phyloP scores from a whole-genome alignment of 108 stramenopile species.

The Cyclostephanos tholiformis region DNA sequence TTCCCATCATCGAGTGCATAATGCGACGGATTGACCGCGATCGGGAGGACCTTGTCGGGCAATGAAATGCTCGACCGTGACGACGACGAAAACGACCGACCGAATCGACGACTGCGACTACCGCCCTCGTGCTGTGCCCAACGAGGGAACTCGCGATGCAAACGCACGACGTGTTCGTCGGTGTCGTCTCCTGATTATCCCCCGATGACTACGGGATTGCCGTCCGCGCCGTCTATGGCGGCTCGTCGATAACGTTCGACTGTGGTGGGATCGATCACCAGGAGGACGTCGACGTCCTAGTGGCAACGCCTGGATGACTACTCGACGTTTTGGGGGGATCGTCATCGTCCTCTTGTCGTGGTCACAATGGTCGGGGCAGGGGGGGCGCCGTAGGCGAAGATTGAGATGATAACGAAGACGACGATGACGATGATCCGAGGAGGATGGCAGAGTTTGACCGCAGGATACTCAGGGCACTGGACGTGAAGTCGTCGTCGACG shows the following conservation, averaged over 20 bases:
- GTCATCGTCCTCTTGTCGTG: conserved; percentile 34
- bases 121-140: conserved; percentile 85
- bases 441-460: conserved; percentile 57
- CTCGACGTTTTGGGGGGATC: conserved; percentile 74
- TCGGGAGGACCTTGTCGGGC: too few species aligned
- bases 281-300: conserved; percentile 76
- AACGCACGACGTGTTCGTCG: conserved; percentile 61
- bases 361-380: conserved; percentile 34
- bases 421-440: conserved; percentile 14
- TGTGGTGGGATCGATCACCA: conserved; percentile 43
- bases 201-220: conserved; percentile 32
- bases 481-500: conserved; percentile 10
- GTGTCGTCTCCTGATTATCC: conserved; percentile 45
- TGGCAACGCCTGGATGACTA: conserved; percentile 96
- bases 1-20: conserved; percentile 85
- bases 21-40: conserved; percentile 28
- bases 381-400: conserved; percentile 15
- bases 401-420: background rate
- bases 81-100: conserved; percentile 7
- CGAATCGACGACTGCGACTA: conserved; percentile 30
- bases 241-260: conserved; percentile 60
- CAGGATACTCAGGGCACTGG: conserved; percentile 67
- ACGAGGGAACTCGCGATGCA: conserved; percentile 95
- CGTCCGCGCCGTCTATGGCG: conserved; percentile 63
- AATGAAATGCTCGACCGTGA: too few species aligned